Percentiles rank a stretch among this genome's conserved stretches.
phyloP scores from a whole-genome alignment of 192 early-diverging fungal genomes.

The Entophlyctis luteolus region DNA sequence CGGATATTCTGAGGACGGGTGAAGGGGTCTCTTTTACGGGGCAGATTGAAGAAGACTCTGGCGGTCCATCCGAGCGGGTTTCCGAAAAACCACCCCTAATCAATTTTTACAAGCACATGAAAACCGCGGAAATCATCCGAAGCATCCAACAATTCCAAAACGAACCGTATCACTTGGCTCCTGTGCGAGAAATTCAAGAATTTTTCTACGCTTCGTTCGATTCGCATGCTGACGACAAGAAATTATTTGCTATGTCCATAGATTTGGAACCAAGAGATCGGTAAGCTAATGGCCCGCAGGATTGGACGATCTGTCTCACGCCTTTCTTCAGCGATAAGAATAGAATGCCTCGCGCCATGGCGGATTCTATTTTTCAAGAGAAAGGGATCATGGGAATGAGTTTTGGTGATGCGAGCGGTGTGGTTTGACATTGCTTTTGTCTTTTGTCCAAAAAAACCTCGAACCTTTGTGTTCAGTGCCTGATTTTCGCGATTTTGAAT shows the following conservation, averaged over 20 bases:
- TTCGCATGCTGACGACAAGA: conserved; percentile 64
- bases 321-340: no score
- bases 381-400: no score
- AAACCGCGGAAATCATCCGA: conserved; percentile 75
- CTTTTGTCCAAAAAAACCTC: no score
- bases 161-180: conserved; percentile 67
- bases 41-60: not conserved
- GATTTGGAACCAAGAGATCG: conserved; percentile 69
- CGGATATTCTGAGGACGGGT: conserved; percentile 27
- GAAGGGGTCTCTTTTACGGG: conserved; percentile 26
- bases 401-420: no score
- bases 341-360: no score
- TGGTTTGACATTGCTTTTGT: no score
- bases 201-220: conserved; percentile 41
- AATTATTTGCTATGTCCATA: conserved; percentile 74
- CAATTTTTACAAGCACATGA: conserved; percentile 84
- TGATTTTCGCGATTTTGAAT: no score
- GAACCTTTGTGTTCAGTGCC: no score
- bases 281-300: no score
- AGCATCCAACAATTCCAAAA: conserved; percentile 83
- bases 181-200: conserved; percentile 75
- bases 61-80: not conserved
- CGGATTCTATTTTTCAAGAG: no score
- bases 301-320: no score
- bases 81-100: conserved; percentile 53